Base-by-base conservation (phyloP, 1,284 basidiomycete genomes). In the Naganishia sp. region DNA sequence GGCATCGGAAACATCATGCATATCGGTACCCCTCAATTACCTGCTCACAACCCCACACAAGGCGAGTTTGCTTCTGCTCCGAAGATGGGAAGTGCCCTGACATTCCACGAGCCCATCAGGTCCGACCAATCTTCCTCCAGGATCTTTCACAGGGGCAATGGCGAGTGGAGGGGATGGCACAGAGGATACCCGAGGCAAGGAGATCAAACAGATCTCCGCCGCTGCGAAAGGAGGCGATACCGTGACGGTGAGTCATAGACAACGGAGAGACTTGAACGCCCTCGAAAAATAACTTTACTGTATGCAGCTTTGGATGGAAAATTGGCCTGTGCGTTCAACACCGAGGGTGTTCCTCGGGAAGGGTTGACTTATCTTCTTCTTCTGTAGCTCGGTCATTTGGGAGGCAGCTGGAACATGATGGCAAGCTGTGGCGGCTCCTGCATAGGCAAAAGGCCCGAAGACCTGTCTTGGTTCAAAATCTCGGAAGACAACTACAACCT, bases 381-480 rank as follows among this genome's bases (percentile, higher is more conserved):
- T 10, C 9, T 18, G 13, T 13, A 61, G 59, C 18, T 16, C 2
- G 48, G 39, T 2, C 59, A 61, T 28, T 10, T 52, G 15, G 59
- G 59, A 5, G 46, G 36, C 3, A 43, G 33, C 39, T 43, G 39
- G n/a, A 50, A 61, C 33, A 61, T 61, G 59, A 61, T 61, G 59
- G 59, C 59, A 10, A 52, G 48, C 36, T 61, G 59, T 18, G 48
- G 23, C 16, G 59, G 44, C 18, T 49, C 48, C n/a, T 61, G 59
- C 23, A 25, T 7, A 0, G 59, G 59, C 3, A 61, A 52, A 13
- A 52, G 28, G 18, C 48, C 48, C 2, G 59, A 36, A 42, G 36
- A 52, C 48, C 25, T 61, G 39, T 33, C 50, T 1, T 61, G 59
- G 59, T 61, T 61, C 49, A 61, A 52, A 25, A 61, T 61, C 25